Percentiles rank a stretch among this genome's conserved stretches.
Evolutionary conservation across 768 basidiomycete species (phyloP).

Genomic region (Psilocybe cubensis): DNA sequence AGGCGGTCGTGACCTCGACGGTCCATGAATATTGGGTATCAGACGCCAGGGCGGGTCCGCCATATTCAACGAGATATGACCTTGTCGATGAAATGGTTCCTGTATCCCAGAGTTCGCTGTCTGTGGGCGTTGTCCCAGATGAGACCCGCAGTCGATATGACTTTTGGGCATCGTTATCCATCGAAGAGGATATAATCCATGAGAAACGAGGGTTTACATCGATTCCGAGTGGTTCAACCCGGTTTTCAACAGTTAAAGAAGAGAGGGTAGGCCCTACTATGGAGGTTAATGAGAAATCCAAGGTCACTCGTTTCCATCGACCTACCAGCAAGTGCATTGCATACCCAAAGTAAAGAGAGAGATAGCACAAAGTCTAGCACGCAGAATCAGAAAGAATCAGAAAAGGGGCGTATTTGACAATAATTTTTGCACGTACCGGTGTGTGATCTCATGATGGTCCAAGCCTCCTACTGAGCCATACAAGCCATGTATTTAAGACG

Average conservation of each 20-base stretch:
- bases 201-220: slow-evolving; percentile 32
- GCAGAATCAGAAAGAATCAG: too few relatives aligned
- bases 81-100: slow-evolving; percentile 20
- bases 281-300: background rate
- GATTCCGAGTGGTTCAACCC: slow-evolving; percentile 25
- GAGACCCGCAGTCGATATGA: slow-evolving; percentile 30
- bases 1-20: slow-evolving; percentile 24
- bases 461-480: too few relatives aligned
- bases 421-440: too few relatives aligned
- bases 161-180: slow-evolving; percentile 19
- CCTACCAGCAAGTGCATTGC: background rate
- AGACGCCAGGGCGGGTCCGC: slow-evolving; percentile 25
- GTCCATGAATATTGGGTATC: slow-evolving; percentile 30
- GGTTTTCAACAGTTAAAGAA: slow-evolving; percentile 22
- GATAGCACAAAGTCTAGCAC: too few relatives aligned
- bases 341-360: too few relatives aligned
- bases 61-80: slow-evolving; percentile 29
- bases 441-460: too few relatives aligned
- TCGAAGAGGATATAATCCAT: slow-evolving; percentile 25
- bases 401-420: too few relatives aligned
- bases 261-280: background rate
- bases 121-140: slow-evolving; percentile 13
- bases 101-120: slow-evolving; percentile 27
- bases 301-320: too few relatives aligned
- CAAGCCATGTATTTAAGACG: too few relatives aligned